Evolutionary conservation across 768 basidiomycete species (phyloP), one percentile per base, ranked within the genome.

Genomic region (Leccinum aurantiacum): DNA sequence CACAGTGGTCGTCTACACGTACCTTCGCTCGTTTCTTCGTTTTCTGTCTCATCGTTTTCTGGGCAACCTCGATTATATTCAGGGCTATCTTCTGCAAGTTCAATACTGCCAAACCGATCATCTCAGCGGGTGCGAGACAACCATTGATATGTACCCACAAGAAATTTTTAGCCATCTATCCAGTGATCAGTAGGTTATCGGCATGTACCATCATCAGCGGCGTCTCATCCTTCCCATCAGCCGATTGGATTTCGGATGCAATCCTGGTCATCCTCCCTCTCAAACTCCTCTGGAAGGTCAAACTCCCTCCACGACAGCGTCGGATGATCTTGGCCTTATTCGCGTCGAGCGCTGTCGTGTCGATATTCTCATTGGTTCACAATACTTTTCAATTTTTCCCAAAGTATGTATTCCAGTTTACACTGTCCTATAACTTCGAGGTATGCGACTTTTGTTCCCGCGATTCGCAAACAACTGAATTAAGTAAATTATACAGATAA

Each of bases 311-410:
- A 24, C 24, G 59, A 37, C 63, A 62, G 33, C 66, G 55, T 35
- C 57, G 52, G 22, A 67, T 67, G 66, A 52, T 68, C 27, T 14
- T 67, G 11, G 54, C 46, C 29, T 33, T 65, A 17, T 67, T 67
- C 24, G n/a, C 66, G 1, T 4, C 55, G 3, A 67, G 59, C 46
- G 51, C 41, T 6, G 35, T 62, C 53, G 8, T 65, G 17, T 68
- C 53, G 9, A 0, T 22, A 10, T 41, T 48, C 27, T 60, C 66
- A 7, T 3, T 60, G 19, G 1, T 38, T 24, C 47, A 38, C n/a
- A 9, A 27, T 4, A 15, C 27, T 29, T 37, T 4, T n/a, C 31
- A 31, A 41, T 17, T 56, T 4, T 15, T 24, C 24, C 22, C 15
- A 25, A 24, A 13, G 4, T 4, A 13, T 10, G 7, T 3, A 14